Evolutionary conservation across 148 eudicot genomes (phyloP), one percentile per base, ranked within the genome.

Genomic region (Pharnaceum exiguum): DNA sequence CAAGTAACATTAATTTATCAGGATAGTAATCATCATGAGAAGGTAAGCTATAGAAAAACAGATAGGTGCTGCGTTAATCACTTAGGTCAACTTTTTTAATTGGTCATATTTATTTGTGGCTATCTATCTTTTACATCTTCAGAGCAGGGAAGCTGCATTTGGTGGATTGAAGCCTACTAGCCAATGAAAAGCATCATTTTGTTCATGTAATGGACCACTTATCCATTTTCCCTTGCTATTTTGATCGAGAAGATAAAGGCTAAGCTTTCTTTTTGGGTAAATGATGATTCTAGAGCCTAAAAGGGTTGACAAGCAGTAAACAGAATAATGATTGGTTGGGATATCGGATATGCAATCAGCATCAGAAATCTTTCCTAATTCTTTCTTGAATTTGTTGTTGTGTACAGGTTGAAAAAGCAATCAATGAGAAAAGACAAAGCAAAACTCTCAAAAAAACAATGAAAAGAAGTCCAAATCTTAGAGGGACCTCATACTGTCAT

Each of bases 181-280:
- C 55, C 56, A 66, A 36, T 66, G 22, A 26, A 56, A 17, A 10
- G 15, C 26, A 33, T 16, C 19, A 46, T 33, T 54, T 7, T 19
- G 28, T 19, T 25, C 47, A 33, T 35, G 31, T 25, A 8, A 58
- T 50, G 65, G 71, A 67, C 71, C 64, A 58, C 71, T 40, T 39
- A 22, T 58, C 58, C 71, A 67, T 21, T 57, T 16, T 7, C 5
- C 3, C 38, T 35, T 63, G 52, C 30, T 63, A 26, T 22, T 31
- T 31, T 27, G 28, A 21, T 32, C 40, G 18, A 7, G 15, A 9
- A n/a, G 2, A 44, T 42, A 31, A 59, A 45, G 40, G 21, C 29
- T 45, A 45, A 35, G 32, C 52, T 65, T 46, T 56, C 42, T 21
- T 6, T 17, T 56, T 56, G 18, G 18, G n/a, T n/a, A 32, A 29